Percentiles rank a stretch among this genome's conserved stretches.
These are phyloP conservation scores for Cucumis cinereus DNA, from an alignment of 306 rosid species.

Conservation along the genomic window DNA sequence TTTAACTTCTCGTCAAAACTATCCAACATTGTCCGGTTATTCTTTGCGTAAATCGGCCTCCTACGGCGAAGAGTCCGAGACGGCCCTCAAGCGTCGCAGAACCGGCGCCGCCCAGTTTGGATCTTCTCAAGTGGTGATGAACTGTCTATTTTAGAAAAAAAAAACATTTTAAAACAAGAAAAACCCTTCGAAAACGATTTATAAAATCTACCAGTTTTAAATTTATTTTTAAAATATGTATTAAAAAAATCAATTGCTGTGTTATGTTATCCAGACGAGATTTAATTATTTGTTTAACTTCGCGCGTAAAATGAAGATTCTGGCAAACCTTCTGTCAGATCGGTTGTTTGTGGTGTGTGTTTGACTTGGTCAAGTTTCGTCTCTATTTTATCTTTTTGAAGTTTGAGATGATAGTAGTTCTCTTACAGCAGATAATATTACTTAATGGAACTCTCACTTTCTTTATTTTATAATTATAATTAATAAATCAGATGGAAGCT, in stretches of 20 bases:
- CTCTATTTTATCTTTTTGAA: slow-evolving; percentile 17
- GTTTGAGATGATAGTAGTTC: slow-evolving; percentile 21
- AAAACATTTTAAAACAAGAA: neutral
- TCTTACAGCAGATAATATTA: slow-evolving; percentile 5
- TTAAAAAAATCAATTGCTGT: neutral
- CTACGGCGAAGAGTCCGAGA: slow-evolving; percentile 33
- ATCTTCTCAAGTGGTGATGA: slow-evolving; percentile 51
- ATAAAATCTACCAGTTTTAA: too few relatives aligned
- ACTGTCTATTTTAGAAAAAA: slow-evolving; percentile 4
- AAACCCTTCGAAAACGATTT: neutral
- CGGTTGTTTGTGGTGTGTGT: slow-evolving; percentile 21
- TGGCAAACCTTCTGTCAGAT: slow-evolving; percentile 28
- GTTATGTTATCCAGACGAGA: neutral
- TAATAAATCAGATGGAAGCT: slow-evolving; percentile 22
- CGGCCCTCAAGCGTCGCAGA: slow-evolving; percentile 39
- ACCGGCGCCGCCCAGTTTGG: slow-evolving; percentile 23
- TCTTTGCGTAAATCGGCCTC: slow-evolving; percentile 17
- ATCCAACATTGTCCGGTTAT: slow-evolving; percentile 35
- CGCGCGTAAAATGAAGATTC: slow-evolving; percentile 32
- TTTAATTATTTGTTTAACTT: slow-evolving; percentile 28
- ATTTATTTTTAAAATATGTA: too few relatives aligned
- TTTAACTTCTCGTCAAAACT: slow-evolving; percentile 30
- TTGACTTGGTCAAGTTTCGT: slow-evolving; percentile 64
- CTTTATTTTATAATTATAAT: slow-evolving; percentile 6
- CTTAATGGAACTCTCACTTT: slow-evolving; percentile 21